A percentile compares a stretch with the other conserved stretches of the same genome.
phyloP scores from a whole-genome alignment of 176 grass and related monocot species.

The Avena eriantha region DNA sequence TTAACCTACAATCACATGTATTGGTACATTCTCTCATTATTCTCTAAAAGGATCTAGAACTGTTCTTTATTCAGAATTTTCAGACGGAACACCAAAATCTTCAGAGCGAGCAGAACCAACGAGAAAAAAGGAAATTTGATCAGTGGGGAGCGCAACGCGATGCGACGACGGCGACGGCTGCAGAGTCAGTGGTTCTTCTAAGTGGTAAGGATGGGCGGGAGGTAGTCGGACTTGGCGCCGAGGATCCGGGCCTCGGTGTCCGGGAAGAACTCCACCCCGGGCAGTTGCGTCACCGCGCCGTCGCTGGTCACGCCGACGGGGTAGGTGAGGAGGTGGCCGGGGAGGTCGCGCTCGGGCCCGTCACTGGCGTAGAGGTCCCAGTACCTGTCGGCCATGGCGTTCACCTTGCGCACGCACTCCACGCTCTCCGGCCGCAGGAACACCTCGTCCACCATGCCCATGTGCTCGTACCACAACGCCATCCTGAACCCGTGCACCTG shows the following conservation, averaged over 20 bases:
- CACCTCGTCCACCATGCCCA: slow-evolving; percentile 52
- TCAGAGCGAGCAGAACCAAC: background rate
- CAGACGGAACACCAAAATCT: slow-evolving; percentile 13
- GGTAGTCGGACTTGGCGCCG: slow-evolving; percentile 78
- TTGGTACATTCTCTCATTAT: slow-evolving; percentile 11
- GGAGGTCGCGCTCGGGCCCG: slow-evolving; percentile 51
- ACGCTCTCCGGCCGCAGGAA: slow-evolving; percentile 63
- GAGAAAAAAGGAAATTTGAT: background rate
- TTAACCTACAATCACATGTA: background rate
- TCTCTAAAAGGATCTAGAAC: background rate
- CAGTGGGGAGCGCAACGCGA: background rate
- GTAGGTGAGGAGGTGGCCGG: slow-evolving; percentile 76
- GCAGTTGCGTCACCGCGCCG: slow-evolving; percentile 49
- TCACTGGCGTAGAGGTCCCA: slow-evolving; percentile 58
- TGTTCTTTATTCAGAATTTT: slow-evolving; percentile 50
- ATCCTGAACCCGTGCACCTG: slow-evolving; percentile 82
- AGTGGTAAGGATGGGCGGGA: slow-evolving; percentile 82
- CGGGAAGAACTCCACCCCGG: slow-evolving; percentile 68
- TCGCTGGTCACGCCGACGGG: slow-evolving; percentile 58
- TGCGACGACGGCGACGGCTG: background rate
- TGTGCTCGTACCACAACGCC: slow-evolving; percentile 82
- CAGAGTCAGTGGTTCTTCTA: slow-evolving; percentile 22
- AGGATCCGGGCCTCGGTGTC: slow-evolving; percentile 73
- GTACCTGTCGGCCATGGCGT: slow-evolving; percentile 63
- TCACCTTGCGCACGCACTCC: slow-evolving; percentile 75